Percentiles rank a stretch among this genome's conserved stretches.
Evolutionary conservation across 306 rosid genomes (phyloP).

Genomic region (Pyrus bretschneideri): DNA sequence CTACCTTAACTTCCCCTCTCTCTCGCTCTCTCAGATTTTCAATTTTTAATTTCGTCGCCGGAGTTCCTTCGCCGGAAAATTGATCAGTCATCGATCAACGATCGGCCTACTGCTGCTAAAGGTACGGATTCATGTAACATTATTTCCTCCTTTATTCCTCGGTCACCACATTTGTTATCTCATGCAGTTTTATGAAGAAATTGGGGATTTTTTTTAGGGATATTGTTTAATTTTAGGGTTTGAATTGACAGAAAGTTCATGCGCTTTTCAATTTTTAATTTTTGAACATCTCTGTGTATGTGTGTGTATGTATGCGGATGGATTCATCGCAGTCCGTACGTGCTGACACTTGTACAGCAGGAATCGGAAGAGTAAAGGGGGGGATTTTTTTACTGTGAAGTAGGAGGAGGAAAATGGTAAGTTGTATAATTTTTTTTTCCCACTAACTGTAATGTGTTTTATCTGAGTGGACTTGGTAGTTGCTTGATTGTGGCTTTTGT

Average conservation of each 20-base stretch:
- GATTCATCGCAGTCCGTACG: neutral
- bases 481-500: too few species aligned
- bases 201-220: neutral
- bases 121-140: neutral
- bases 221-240: neutral
- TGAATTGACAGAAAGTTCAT: neutral
- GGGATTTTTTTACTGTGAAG: neutral
- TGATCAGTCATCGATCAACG: neutral
- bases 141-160: neutral
- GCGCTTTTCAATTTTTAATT: neutral
- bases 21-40: neutral
- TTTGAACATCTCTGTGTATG: neutral
- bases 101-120: neutral
- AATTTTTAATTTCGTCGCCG: constrained; percentile 1
- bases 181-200: neutral
- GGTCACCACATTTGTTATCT: constrained; percentile 1
- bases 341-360: neutral
- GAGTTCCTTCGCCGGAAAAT: constrained; percentile 11
- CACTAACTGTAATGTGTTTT: neutral
- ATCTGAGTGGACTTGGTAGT: too few species aligned
- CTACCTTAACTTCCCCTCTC: neutral
- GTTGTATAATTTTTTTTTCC: neutral
- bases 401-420: constrained; percentile 22
- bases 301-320: neutral
- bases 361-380: neutral